Conservation (phyloP, 768 basidiomycete species). For the Galerina marginata region DNA sequence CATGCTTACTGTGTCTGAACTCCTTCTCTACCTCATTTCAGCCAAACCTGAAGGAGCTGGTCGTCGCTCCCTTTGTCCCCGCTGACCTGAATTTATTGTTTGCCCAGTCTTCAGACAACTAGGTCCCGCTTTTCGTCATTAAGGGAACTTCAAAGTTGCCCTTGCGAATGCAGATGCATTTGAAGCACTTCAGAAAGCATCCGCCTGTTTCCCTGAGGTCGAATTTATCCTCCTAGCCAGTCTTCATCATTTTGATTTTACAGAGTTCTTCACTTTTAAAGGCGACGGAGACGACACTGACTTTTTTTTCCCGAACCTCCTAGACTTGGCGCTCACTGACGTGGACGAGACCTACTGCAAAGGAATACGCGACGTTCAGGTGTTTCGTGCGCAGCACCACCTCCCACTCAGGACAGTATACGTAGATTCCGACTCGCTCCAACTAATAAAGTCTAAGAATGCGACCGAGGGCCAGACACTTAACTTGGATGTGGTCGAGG, state of each 20-base stretch:
- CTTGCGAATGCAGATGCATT: neutral
- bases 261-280: neutral
- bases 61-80: conserved; percentile 16
- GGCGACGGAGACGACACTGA: neutral
- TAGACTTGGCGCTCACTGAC: neutral
- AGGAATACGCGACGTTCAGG: neutral
- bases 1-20: conserved; percentile 23
- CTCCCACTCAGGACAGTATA: neutral
- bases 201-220: neutral
- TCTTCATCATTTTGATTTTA: neutral
- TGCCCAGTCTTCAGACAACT: neutral
- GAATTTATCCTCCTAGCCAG: neutral
- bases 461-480: neutral
- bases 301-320: neutral
- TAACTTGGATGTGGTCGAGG: neutral
- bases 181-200: neutral
- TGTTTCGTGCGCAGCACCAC: neutral
- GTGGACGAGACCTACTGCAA: neutral
- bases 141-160: neutral
- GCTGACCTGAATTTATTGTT: conserved; percentile 8
- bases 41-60: conserved; percentile 17
- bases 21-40: conserved; percentile 18
- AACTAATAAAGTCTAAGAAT: no score
- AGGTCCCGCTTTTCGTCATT: neutral
- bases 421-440: neutral